Evolutionary conservation across 2,329 filamentous ascomycete genomes (phyloP).

Genomic region (Coniochaeta hoffmannii): DNA sequence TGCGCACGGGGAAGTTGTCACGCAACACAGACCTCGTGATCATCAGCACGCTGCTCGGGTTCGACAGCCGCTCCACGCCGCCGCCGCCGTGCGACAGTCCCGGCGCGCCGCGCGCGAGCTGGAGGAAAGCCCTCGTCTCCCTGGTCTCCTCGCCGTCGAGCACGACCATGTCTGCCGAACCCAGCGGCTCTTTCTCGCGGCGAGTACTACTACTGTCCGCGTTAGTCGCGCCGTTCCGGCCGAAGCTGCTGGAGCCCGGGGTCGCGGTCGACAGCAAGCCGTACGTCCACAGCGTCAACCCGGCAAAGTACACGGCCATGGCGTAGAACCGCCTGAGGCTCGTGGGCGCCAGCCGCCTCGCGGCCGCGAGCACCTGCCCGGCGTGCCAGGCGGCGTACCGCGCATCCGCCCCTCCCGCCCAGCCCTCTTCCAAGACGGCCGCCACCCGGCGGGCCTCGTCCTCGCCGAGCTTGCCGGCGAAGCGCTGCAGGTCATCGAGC

Average conservation of each 20-base stretch:
- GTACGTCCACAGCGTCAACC: slow-evolving; percentile 20
- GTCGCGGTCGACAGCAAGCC: slow-evolving; percentile 12
- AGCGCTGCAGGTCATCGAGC: slow-evolving; percentile 18
- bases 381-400: slow-evolving; percentile 21
- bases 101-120: slow-evolving; percentile 15
- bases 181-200: neutral
- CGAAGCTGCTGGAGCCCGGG: neutral
- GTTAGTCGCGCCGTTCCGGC: neutral
- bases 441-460: slow-evolving; percentile 18
- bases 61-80: slow-evolving; percentile 13
- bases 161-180: slow-evolving; percentile 9
- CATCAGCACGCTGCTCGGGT: slow-evolving; percentile 14
- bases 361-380: slow-evolving; percentile 16
- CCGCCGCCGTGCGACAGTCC: slow-evolving; percentile 7
- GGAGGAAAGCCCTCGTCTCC: slow-evolving; percentile 16
- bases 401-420: slow-evolving; percentile 16
- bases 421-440: slow-evolving; percentile 14
- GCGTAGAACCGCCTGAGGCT: slow-evolving; percentile 18
- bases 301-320: slow-evolving; percentile 19
- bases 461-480: slow-evolving; percentile 20
- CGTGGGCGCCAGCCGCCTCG: slow-evolving; percentile 15
- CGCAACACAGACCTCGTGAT: slow-evolving; percentile 15
- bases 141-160: slow-evolving; percentile 18
- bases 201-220: neutral
- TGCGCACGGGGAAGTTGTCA: slow-evolving; percentile 18